Evolutionary conservation across 306 rosid species (phyloP).

Genomic region (Cucurbita pepo): DNA sequence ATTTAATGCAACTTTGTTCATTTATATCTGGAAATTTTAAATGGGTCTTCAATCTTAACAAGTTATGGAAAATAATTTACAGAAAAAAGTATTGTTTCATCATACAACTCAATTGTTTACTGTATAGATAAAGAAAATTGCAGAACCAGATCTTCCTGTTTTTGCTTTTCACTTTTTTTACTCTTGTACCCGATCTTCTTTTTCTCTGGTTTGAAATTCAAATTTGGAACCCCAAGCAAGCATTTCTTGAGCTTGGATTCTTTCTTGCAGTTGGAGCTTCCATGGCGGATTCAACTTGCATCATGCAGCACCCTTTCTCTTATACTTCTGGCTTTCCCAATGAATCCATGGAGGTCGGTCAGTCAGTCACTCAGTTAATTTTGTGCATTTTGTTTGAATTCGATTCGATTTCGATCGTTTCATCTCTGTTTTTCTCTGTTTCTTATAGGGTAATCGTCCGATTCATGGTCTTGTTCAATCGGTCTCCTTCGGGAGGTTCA

Average conservation of each 20-base stretch:
- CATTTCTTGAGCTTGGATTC: background rate
- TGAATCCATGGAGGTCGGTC: slow-evolving; percentile 64
- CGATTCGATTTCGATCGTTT: background rate
- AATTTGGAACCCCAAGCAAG: background rate
- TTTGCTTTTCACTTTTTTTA: background rate
- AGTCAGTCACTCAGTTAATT: background rate
- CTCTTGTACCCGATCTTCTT: background rate
- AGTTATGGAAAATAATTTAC: background rate
- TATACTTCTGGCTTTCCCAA: slow-evolving; percentile 59
- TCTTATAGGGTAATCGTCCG: slow-evolving; percentile 39
- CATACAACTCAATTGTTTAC: no score
- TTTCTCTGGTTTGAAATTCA: slow-evolving; percentile 12
- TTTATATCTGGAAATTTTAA: background rate
- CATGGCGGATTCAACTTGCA: slow-evolving; percentile 88
- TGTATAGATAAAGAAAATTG: background rate
- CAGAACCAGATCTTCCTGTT: background rate
- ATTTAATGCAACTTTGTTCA: background rate
- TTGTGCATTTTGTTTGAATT: background rate
- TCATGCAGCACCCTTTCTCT: slow-evolving; percentile 78
- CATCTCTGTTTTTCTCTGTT: background rate
- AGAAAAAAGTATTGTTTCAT: no score
- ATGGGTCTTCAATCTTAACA: no score
- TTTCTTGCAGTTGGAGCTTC: background rate
- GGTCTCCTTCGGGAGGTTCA: slow-evolving; percentile 77
- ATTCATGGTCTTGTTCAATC: slow-evolving; percentile 74